A percentile compares a stretch with the other conserved stretches of the same genome.
Evolutionary conservation across 352 stramenopile species (phyloP).

Genomic region (Phytophthora brassicae): DNA sequence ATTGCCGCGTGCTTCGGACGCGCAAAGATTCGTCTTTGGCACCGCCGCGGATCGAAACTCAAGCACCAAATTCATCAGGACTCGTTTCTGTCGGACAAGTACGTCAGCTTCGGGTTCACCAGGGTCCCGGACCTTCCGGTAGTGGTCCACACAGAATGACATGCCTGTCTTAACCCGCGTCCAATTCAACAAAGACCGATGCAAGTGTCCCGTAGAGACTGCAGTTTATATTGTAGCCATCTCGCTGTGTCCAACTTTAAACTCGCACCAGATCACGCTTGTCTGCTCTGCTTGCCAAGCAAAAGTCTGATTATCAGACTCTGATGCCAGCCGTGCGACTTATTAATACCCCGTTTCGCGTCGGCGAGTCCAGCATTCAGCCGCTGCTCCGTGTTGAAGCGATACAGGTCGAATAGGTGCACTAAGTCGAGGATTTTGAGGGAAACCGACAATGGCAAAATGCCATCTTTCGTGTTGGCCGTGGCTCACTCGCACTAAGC

Average conservation of each 20-base stretch:
- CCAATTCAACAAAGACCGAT: constrained; percentile 10
- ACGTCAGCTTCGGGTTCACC: constrained; percentile 18
- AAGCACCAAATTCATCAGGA: constrained; percentile 5
- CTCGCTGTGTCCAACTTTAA: constrained; percentile 6
- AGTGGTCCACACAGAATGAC: too few species aligned
- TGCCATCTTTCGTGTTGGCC: not conserved
- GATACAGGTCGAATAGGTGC: not conserved
- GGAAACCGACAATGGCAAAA: constrained; percentile 11
- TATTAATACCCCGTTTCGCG: too few species aligned
- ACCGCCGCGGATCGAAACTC: not conserved
- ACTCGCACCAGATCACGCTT: too few species aligned
- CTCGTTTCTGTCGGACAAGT: constrained; percentile 14
- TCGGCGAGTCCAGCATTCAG: too few species aligned
- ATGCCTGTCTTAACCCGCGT: constrained; percentile 13
- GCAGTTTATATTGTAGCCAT: too few species aligned
- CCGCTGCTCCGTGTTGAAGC: too few species aligned
- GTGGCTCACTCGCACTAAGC: not conserved
- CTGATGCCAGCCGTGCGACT: constrained; percentile 4
- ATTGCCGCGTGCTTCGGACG: too few species aligned
- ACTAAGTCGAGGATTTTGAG: not conserved
- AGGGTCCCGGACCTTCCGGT: constrained; percentile 9
- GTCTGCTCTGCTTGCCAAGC: not conserved
- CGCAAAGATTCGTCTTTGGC: too few species aligned
- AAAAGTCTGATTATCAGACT: not conserved
- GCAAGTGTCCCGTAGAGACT: too few species aligned